These are phyloP conservation scores for Elaphomyces granulatus DNA, from an alignment of 495 filamentous ascomycete genomes.

Conservation along the genomic window DNA sequence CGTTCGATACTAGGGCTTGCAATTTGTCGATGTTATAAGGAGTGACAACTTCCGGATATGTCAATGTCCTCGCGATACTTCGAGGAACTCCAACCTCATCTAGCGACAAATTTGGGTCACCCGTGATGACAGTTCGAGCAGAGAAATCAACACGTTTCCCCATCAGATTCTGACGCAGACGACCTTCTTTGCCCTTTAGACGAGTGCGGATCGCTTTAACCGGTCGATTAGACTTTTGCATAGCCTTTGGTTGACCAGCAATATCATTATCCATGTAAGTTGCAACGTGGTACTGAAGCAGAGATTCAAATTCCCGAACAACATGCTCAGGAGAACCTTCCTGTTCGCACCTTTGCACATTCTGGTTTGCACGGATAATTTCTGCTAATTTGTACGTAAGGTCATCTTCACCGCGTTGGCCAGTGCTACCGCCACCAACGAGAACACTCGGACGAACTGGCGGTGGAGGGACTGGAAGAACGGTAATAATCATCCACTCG, in stretches of 20 bases:
- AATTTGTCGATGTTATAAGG: conserved; percentile 94
- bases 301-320: conserved; percentile 69
- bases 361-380: conserved; percentile 94
- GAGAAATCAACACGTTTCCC: conserved; percentile 99
- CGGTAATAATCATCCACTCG: conserved; percentile 96
- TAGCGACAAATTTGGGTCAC: conserved; percentile 88
- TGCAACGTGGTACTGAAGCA: conserved; percentile 96
- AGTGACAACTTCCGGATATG: conserved; percentile 94
- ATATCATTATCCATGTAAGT: conserved; percentile 99
- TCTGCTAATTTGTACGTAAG: conserved; percentile 97
- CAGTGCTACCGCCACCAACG: conserved; percentile 76
- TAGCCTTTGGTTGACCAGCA: conserved; percentile 83
- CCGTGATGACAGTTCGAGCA: conserved; percentile 97
- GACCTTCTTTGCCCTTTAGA: conserved; percentile 96
- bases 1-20: conserved; percentile 75
- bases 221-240: conserved; percentile 91
- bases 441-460: conserved; percentile 92
- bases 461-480: conserved; percentile 87
- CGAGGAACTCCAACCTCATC: conserved; percentile 93
- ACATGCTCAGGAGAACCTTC: conserved; percentile 87
- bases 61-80: conserved; percentile 76
- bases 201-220: conserved; percentile 93
- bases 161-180: conserved; percentile 96
- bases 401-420: conserved; percentile 90
- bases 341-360: conserved; percentile 71